Evolutionary conservation across 1,284 basidiomycete species (phyloP).

Genomic region (Vanrija pseudolonga): DNA sequence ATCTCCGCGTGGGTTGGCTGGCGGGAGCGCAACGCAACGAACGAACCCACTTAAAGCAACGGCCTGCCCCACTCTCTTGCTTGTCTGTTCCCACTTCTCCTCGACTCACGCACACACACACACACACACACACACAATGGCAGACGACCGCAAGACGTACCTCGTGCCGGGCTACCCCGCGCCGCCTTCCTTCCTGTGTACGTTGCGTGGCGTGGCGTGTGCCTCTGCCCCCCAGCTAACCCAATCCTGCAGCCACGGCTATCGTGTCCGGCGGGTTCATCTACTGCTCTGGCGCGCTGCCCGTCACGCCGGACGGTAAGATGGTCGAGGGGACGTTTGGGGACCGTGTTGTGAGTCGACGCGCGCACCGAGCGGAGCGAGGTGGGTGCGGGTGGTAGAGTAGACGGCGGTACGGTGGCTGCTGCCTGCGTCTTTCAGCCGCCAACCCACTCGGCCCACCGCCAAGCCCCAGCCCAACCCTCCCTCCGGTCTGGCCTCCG

Average conservation of each 20-base stretch:
- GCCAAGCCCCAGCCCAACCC: too few relatives aligned
- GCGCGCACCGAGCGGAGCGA: too few relatives aligned
- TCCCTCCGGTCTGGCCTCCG: too few relatives aligned
- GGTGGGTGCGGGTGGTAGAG: constrained; percentile 42
- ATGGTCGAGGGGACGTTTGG: constrained; percentile 58
- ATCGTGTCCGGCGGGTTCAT: constrained; percentile 54
- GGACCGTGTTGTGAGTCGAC: too few relatives aligned
- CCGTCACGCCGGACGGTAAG: constrained; percentile 54
- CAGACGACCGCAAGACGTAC: constrained; percentile 20
- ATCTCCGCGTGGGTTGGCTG: too few relatives aligned
- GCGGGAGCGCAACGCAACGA: too few relatives aligned
- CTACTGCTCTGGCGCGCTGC: constrained; percentile 62
- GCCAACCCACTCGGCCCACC: background rate
- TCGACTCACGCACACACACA: background rate
- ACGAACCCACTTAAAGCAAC: too few relatives aligned
- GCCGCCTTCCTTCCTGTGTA: constrained; percentile 55
- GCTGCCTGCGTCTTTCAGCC: too few relatives aligned
- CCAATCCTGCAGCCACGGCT: constrained; percentile 35
- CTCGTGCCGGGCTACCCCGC: constrained; percentile 35
- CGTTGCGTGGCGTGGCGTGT: constrained; percentile 4
- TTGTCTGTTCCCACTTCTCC: too few relatives aligned
- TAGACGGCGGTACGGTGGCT: background rate
- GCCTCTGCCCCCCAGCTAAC: background rate
- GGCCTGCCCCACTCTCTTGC: too few relatives aligned
- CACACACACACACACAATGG: constrained; percentile 2